Evolutionary conservation across 495 filamentous ascomycete genomes (phyloP), one percentile per base, ranked within the genome.

Genomic region (Lepraria neglecta): DNA sequence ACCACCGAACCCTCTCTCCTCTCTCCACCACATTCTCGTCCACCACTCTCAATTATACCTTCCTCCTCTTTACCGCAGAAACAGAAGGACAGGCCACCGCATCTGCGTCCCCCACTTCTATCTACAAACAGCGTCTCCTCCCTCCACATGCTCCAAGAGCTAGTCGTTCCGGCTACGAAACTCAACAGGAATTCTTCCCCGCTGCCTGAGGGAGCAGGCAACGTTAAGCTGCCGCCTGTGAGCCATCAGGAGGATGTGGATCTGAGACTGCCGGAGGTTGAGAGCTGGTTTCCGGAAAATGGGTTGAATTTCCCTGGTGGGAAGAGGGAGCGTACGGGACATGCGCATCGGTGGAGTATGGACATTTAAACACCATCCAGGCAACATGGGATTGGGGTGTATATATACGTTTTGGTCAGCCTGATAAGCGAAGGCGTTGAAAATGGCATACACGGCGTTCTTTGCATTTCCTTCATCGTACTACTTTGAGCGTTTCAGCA

Each of bases 321-420:
- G 0, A 28, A 57, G 24, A 17, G 33, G 30, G 51, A 44, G 4
- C 19, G 42, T 46, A 10, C 28, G 21, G 64, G 40, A 21, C 58
- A 19, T 33, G 12, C 45, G 40, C 64, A 66, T 9, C 47, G 64
- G 6, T 66, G 64, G 64, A 66, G 64, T 21, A 66, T 66, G 64
- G 64, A 66, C 4, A 57, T 60, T 27, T 66, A 47, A 57, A 45
- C 15, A 4, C 14, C 11, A 33, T 6, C 17, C n/a, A 46, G 17
- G 15, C 4, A 3, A 11, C 6, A 6, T 2, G n/a, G 7, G 14
- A 3, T 28, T 40, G 47, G 3, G 17, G 10, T 60, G 58, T 53
- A 60, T 1, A 53, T 45, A 42, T 15, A 46, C 30, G 40, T 28
- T 30, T 10, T 59, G 51, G 12, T 38, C 9, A 38, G 35, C 35